Percentiles rank a stretch among this genome's conserved stretches.
Evolutionary conservation across 164 flowering plant genomes (phyloP).

Genomic region (Macadamia integrifolia): DNA sequence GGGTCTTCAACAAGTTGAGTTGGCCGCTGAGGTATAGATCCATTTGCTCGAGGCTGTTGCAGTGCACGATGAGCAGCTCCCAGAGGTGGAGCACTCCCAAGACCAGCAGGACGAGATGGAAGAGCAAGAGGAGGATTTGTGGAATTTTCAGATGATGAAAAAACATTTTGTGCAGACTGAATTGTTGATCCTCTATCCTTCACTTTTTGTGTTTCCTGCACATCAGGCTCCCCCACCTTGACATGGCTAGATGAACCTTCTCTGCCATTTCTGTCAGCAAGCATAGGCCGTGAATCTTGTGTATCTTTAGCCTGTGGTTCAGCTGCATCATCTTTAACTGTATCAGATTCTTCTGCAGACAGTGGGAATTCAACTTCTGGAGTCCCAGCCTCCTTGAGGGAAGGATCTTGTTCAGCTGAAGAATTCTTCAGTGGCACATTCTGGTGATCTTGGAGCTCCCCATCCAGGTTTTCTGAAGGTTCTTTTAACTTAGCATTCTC

Average conservation of each 20-base stretch:
- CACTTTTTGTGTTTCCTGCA: conserved; percentile 13
- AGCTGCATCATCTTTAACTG: conserved; percentile 9
- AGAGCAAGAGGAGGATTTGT: conserved; percentile 51
- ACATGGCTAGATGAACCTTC: conserved; percentile 6
- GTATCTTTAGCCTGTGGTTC: conserved; percentile 11
- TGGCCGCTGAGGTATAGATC: conserved; percentile 39
- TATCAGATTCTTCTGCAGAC: conserved; percentile 9
- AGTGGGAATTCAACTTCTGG: conserved; percentile 11
- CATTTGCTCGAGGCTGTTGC: conserved; percentile 50
- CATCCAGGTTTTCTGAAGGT: too few species aligned
- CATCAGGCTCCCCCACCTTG: conserved; percentile 18
- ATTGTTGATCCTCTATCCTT: conserved; percentile 8
- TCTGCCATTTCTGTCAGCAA: conserved; percentile 13
- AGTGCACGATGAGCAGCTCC: conserved; percentile 53
- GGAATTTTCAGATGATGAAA: conserved; percentile 41
- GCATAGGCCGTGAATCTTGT: conserved; percentile 12
- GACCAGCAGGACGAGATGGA: conserved; percentile 83
- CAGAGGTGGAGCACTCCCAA: conserved; percentile 63
- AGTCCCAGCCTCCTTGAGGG: conserved; percentile 13
- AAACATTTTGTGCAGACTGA: conserved; percentile 51
- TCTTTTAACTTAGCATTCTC: too few species aligned
- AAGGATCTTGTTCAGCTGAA: neutral
- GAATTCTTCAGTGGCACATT: neutral
- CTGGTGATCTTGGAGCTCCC: too few species aligned
- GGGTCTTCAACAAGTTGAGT: conserved; percentile 31